phyloP scores from a whole-genome alignment of 2,329 filamentous ascomycete genomes.

The Teratosphaeriaceae sp. region DNA sequence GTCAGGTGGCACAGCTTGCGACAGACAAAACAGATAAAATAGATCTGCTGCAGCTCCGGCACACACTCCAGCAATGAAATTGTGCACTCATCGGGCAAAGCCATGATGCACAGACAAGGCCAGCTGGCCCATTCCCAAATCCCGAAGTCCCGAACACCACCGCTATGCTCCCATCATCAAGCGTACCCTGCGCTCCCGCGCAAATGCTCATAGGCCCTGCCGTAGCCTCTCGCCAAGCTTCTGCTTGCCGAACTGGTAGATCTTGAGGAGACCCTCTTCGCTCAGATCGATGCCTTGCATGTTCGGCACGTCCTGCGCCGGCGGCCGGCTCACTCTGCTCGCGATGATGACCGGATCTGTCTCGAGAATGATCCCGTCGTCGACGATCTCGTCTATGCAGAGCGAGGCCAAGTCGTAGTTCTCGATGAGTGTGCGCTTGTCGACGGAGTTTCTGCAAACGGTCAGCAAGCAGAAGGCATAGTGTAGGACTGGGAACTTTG shows the following conservation, averaged over 20 bases:
- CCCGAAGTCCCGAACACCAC: constrained; percentile 7
- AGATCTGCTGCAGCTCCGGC: too few species aligned
- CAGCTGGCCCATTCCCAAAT: too few species aligned
- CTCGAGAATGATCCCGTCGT: constrained; percentile 94
- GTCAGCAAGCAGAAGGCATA: too few species aligned
- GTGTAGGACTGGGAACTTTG: too few species aligned
- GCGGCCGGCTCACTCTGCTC: constrained; percentile 85
- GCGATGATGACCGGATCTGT: constrained; percentile 93
- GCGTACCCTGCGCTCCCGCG: too few species aligned
- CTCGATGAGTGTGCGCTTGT: constrained; percentile 96
- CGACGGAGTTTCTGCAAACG: constrained; percentile 70
- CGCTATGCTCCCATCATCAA: constrained; percentile 10
- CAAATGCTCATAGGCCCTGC: constrained; percentile 66
- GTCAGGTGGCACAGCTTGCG: too few species aligned
- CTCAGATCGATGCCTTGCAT: constrained; percentile 92
- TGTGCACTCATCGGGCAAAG: too few species aligned
- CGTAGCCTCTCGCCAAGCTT: constrained; percentile 87
- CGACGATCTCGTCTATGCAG: constrained; percentile 89
- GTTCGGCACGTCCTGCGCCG: constrained; percentile 77
- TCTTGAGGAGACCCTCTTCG: constrained; percentile 89
- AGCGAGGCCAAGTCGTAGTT: constrained; percentile 96
- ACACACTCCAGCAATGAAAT: too few species aligned
- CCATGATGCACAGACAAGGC: too few species aligned
- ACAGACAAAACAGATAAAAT: too few species aligned
- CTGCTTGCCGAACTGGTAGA: constrained; percentile 88